A percentile compares a stretch with the other conserved stretches of the same genome.
phyloP scores from a whole-genome alignment of 495 filamentous ascomycete species.

The Physcia stellaris region DNA sequence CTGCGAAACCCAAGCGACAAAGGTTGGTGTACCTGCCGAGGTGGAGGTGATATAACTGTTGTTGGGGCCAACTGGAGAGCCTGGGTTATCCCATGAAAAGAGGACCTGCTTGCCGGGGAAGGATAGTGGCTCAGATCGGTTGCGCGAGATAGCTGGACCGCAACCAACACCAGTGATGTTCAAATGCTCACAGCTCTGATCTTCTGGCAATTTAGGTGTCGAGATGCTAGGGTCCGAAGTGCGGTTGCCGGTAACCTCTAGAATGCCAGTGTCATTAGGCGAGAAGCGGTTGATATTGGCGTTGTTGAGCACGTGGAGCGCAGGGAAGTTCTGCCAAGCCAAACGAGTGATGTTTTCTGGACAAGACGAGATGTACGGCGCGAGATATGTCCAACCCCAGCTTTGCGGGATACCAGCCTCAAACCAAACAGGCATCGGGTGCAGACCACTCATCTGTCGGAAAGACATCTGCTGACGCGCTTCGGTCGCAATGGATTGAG shows the following conservation, averaged over 20 bases:
- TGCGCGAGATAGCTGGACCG: slow-evolving; percentile 48
- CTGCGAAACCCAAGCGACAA: slow-evolving; percentile 69
- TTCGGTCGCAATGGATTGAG: slow-evolving; percentile 71
- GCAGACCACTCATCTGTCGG: slow-evolving; percentile 72
- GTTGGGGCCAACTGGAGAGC: slow-evolving; percentile 61
- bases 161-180: slow-evolving; percentile 41
- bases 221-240: slow-evolving; percentile 27
- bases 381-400: slow-evolving; percentile 77
- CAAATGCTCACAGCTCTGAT: slow-evolving; percentile 36
- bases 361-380: slow-evolving; percentile 73
- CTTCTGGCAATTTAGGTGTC: slow-evolving; percentile 23
- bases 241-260: slow-evolving; percentile 39
- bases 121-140: slow-evolving; percentile 53
- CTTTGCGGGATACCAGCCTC: slow-evolving; percentile 69
- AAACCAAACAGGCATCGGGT: slow-evolving; percentile 80
- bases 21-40: slow-evolving; percentile 43
- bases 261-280: slow-evolving; percentile 28
- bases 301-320: slow-evolving; percentile 60
- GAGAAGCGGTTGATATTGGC: slow-evolving; percentile 54
- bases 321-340: slow-evolving; percentile 82
- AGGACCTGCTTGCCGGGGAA: slow-evolving; percentile 62
- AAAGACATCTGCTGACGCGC: slow-evolving; percentile 82
- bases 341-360: slow-evolving; percentile 61
- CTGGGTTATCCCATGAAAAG: slow-evolving; percentile 61
- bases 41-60: slow-evolving; percentile 61